These are phyloP conservation scores for Boletus bicolor DNA, from an alignment of 768 basidiomycete species.

Conservation along the genomic window DNA sequence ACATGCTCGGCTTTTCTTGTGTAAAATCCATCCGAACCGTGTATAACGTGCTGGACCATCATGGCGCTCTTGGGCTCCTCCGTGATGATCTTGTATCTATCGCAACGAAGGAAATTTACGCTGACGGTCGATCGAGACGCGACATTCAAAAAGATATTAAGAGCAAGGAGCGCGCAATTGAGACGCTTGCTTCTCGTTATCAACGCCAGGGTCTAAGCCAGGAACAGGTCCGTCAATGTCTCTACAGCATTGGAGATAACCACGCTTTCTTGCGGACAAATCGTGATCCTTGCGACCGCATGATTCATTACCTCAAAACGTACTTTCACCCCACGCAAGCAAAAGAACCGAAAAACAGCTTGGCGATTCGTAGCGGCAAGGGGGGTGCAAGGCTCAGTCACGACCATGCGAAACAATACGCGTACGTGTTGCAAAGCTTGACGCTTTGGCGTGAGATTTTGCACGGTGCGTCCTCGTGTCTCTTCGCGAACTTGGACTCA, in stretches of 20 bases:
- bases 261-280: constrained; percentile 85
- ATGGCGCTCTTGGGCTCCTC: constrained; percentile 63
- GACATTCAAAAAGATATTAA: constrained; percentile 86
- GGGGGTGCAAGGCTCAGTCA: constrained; percentile 79
- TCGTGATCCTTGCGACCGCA: constrained; percentile 83
- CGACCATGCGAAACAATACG: constrained; percentile 81
- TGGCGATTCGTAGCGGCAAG: constrained; percentile 79
- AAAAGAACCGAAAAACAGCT: constrained; percentile 58
- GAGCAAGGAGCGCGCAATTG: constrained; percentile 81
- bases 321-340: constrained; percentile 74
- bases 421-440: constrained; percentile 82
- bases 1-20: constrained; percentile 76
- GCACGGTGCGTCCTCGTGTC: constrained; percentile 50
- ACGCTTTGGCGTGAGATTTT: constrained; percentile 86
- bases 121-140: constrained; percentile 65
- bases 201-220: constrained; percentile 54
- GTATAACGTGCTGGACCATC: constrained; percentile 59
- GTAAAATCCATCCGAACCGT: constrained; percentile 78
- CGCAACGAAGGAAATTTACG: constrained; percentile 80
- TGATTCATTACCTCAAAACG: constrained; percentile 74
- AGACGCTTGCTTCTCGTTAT: constrained; percentile 64
- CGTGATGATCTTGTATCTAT: constrained; percentile 71
- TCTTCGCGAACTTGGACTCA: constrained; percentile 1
- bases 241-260: constrained; percentile 89
- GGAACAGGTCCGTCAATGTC: constrained; percentile 70